A percentile compares a stretch with the other conserved stretches of the same genome.
These are phyloP conservation scores for Paraphaeosphaeria sporulosa DNA, from an alignment of 2,329 filamentous ascomycete genomes.

Conservation along the genomic window DNA sequence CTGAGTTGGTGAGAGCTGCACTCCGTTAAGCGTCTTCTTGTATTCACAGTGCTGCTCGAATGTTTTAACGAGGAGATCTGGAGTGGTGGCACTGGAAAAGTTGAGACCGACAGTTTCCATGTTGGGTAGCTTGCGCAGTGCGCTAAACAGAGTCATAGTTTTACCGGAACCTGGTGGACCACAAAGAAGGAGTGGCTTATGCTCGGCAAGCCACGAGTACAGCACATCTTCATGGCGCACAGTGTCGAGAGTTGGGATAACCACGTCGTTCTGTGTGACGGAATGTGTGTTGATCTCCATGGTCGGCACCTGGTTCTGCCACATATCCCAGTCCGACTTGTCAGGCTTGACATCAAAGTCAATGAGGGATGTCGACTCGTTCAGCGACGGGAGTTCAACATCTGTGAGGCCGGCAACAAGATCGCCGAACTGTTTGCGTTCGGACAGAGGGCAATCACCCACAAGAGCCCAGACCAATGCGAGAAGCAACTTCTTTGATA, in stretches of 20 bases:
- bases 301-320: conserved; percentile 92
- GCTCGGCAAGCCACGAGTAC: conserved; percentile 98
- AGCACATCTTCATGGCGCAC: conserved; percentile 98
- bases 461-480: conserved; percentile 95
- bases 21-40: conserved; percentile 96
- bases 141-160: conserved; percentile 99
- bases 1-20: conserved; percentile 93
- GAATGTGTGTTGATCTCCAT: conserved; percentile 99
- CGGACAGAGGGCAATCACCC: conserved; percentile 87
- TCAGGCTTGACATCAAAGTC: conserved; percentile 93
- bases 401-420: conserved; percentile 81
- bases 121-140: conserved; percentile 92
- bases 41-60: conserved; percentile 99
- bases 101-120: conserved; percentile 99
- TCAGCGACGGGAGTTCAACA: conserved; percentile 82
- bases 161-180: conserved; percentile 98
- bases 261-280: conserved; percentile 95
- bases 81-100: conserved; percentile 98
- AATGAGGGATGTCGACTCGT: conserved; percentile 84
- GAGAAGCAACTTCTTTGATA: conserved; percentile 92
- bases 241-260: conserved; percentile 97
- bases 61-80: conserved; percentile 97
- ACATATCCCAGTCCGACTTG: conserved; percentile 85
- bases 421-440: conserved; percentile 90
- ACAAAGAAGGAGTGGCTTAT: conserved; percentile 95